Base-by-base conservation (phyloP, 2,329 filamentous ascomycete genomes). In the Graphiopsis chlorocephala region DNA sequence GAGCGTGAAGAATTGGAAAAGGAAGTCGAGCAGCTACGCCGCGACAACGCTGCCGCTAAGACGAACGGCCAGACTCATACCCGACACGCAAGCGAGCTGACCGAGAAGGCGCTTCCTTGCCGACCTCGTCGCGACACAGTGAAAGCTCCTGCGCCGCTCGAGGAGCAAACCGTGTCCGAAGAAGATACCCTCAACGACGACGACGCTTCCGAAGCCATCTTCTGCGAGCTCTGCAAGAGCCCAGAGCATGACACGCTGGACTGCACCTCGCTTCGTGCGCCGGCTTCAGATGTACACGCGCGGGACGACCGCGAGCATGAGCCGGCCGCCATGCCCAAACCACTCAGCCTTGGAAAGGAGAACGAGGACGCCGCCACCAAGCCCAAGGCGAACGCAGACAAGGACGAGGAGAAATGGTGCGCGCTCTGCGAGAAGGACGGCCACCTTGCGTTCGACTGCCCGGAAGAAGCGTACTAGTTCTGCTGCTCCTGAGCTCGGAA, bases 221-320 rank as follows among this genome's bases (percentile, higher is more conserved):
- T 91, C 90, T 98, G 94, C 78, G 95, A 98, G 79, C 95, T 98
- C 67, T 98, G 94, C 79, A 93, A 97, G 80, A 91, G 91, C 35
- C 85, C 87, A 55, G 93, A 94, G 17, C 94, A 98, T 74, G 94
- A 98, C 72, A 97, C 98, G 66, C 82, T 98, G 64, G 96, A 91
- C 25, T 98, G 94, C 83, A 93, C 91, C 26, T 67, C 72, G 20
- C 69, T 74, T 61, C 70, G 69, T 66, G 63, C 35, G 3, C 48
- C 48, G 17, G 56, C 61, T 42, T 53, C 59, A 8, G 59, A 57
- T 11, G 12, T 48, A 8, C 60, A 42, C 25, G 60, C 29, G 3
- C 28, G 31, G 1, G 50, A 59, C 53, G 42, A 65, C 35, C 42
- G 53, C 57, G 26, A 63, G 58, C 60, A 60, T 28, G 53, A 48